Percentiles rank a stretch among this genome's conserved stretches.
Conservation (phyloP, 306 rosid species). For the Begonia masoniana region DNA sequence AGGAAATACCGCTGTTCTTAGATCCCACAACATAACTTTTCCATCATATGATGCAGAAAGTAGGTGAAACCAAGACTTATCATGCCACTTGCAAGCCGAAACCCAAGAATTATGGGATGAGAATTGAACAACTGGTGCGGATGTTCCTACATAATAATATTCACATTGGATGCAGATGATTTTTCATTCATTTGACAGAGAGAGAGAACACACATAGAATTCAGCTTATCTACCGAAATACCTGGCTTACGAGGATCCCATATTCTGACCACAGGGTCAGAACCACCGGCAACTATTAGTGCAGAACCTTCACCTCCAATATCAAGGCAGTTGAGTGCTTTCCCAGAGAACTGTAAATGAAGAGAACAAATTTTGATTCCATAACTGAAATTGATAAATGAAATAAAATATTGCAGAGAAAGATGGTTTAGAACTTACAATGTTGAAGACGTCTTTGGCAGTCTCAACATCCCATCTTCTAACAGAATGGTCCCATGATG, state of each 20-base stretch:
- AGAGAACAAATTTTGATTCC: constrained; percentile 1
- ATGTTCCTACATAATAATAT: constrained; percentile 43
- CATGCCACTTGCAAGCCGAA: constrained; percentile 79
- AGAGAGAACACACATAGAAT: background rate
- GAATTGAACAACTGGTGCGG: constrained; percentile 75
- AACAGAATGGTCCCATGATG: constrained; percentile 88
- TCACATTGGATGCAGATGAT: constrained; percentile 3
- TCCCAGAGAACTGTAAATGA: constrained; percentile 49
- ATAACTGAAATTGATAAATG: background rate
- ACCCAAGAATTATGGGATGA: constrained; percentile 77
- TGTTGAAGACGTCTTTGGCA: constrained; percentile 42
- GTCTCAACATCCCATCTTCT: constrained; percentile 82
- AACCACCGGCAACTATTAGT: constrained; percentile 72
- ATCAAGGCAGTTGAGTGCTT: constrained; percentile 75
- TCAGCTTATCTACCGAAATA: constrained; percentile 14
- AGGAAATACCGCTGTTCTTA: constrained; percentile 72
- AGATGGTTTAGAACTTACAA: constrained; percentile 8
- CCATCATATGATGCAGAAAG: constrained; percentile 86
- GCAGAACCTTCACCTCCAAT: constrained; percentile 83
- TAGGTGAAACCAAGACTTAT: constrained; percentile 57
- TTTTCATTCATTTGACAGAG: too few relatives aligned
- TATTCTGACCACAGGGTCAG: constrained; percentile 70
- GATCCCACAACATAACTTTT: constrained; percentile 87
- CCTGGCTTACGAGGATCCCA: constrained; percentile 99
- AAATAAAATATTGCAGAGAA: background rate